A percentile compares a stretch with the other conserved stretches of the same genome.
Conservation (phyloP, 2,329 filamentous ascomycete species). For the Talaromyces amestolkiae region DNA sequence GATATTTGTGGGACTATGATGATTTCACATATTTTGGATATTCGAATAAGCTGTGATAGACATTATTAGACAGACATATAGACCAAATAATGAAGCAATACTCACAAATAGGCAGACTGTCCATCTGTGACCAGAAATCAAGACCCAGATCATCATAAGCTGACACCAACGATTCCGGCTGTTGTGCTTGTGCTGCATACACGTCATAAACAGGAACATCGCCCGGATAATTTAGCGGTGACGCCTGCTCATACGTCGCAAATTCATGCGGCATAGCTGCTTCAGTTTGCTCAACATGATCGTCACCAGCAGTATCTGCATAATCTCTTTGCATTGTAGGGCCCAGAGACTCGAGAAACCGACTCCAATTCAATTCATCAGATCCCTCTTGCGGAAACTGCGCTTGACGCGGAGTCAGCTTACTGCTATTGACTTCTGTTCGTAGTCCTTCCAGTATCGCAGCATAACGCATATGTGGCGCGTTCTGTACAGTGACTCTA, state of each 20-base stretch:
- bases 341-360: neutral
- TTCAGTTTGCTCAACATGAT: neutral
- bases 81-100: neutral
- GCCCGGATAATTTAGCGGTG: neutral
- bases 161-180: neutral
- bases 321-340: neutral
- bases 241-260: neutral
- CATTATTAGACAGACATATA: neutral
- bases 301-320: neutral
- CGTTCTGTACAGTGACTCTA: slow-evolving; percentile 20
- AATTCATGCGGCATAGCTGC: neutral
- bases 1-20: neutral
- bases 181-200: neutral
- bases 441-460: slow-evolving; percentile 23
- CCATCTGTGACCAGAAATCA: slow-evolving; percentile 30
- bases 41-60: neutral
- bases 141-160: slow-evolving; percentile 23
- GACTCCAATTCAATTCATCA: neutral
- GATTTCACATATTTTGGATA: neutral
- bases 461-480: slow-evolving; percentile 25
- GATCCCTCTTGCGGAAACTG: neutral
- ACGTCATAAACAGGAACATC: neutral
- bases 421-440: slow-evolving; percentile 19
- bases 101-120: slow-evolving; percentile 28
- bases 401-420: neutral